Conservation (phyloP, 2,329 filamentous ascomycete genomes). For the Beauveria rudraprayagi region DNA sequence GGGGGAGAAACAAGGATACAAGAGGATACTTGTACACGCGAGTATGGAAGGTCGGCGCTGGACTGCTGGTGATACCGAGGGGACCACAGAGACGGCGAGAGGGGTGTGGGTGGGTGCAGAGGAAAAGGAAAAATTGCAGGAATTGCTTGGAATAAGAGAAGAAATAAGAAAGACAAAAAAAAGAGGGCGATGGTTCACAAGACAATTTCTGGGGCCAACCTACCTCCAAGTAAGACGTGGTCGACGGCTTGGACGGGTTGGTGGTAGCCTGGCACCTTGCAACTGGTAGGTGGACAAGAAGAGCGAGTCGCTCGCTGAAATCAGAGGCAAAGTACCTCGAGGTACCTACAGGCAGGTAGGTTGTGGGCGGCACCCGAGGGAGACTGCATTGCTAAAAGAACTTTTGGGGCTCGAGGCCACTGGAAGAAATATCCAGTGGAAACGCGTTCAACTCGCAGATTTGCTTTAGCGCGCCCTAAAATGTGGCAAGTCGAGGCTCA, state of each 20-base stretch:
- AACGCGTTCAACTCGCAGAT: background rate
- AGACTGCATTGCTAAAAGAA: background rate
- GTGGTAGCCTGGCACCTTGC: background rate
- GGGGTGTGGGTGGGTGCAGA: conserved; percentile 1
- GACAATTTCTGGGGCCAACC: conserved; percentile 3
- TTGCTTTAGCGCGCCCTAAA: background rate
- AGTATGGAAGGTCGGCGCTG: background rate
- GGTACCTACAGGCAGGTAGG: background rate
- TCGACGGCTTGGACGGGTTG: background rate
- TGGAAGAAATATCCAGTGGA: background rate
- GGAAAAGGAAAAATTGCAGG: background rate
- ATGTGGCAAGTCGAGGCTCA: background rate
- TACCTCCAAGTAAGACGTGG: background rate
- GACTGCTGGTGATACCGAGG: background rate
- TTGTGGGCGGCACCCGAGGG: too few relatives aligned
- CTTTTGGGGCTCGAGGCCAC: background rate
- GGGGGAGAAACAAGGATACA: background rate
- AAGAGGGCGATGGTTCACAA: background rate
- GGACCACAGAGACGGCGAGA: background rate
- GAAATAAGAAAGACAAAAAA: background rate
- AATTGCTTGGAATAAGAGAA: background rate
- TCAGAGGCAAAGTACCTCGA: background rate
- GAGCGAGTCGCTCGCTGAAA: background rate
- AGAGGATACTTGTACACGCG: conserved; percentile 7
- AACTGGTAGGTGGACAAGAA: too few relatives aligned